These are phyloP conservation scores for Carallia pectinifolia DNA, from an alignment of 345 rosid species.

Conservation along the genomic window DNA sequence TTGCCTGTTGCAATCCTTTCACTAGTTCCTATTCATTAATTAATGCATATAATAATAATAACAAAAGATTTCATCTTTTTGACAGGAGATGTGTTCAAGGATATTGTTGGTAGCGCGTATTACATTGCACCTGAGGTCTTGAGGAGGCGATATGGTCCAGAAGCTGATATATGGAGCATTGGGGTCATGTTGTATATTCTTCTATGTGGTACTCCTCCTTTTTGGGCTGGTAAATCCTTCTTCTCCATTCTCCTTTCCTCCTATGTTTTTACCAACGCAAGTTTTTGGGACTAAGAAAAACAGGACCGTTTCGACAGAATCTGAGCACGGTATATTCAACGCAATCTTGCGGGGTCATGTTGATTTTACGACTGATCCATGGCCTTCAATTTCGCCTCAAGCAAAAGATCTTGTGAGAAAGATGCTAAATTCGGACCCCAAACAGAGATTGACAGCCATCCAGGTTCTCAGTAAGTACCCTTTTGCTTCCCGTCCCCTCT, in stretches of 20 bases:
- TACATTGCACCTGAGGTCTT: constrained; percentile 95
- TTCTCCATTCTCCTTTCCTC: not conserved
- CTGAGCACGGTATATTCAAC: constrained; percentile 92
- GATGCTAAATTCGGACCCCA: constrained; percentile 88
- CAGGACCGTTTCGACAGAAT: constrained; percentile 42
- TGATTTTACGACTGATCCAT: constrained; percentile 85
- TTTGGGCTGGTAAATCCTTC: constrained; percentile 73
- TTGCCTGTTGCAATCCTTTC: too few species aligned
- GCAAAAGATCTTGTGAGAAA: constrained; percentile 90
- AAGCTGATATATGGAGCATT: constrained; percentile 71
- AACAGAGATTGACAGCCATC: constrained; percentile 75
- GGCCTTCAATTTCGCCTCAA: constrained; percentile 85
- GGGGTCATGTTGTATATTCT: constrained; percentile 90
- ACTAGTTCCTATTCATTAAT: too few species aligned
- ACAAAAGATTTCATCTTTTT: not conserved
- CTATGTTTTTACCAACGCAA: not conserved
- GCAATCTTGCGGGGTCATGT: constrained; percentile 74
- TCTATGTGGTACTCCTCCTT: constrained; percentile 85
- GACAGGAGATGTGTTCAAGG: constrained; percentile 64
- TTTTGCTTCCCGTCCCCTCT: not conserved
- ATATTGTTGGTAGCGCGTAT: constrained; percentile 74
- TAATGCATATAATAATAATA: not conserved
- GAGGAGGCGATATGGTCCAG: constrained; percentile 85
- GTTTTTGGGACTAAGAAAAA: not conserved
- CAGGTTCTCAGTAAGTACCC: constrained; percentile 73